Evolutionary conservation across 108 stramenopile genomes (phyloP), one percentile per base, ranked within the genome.

Genomic region (Cyclotella sp.): DNA sequence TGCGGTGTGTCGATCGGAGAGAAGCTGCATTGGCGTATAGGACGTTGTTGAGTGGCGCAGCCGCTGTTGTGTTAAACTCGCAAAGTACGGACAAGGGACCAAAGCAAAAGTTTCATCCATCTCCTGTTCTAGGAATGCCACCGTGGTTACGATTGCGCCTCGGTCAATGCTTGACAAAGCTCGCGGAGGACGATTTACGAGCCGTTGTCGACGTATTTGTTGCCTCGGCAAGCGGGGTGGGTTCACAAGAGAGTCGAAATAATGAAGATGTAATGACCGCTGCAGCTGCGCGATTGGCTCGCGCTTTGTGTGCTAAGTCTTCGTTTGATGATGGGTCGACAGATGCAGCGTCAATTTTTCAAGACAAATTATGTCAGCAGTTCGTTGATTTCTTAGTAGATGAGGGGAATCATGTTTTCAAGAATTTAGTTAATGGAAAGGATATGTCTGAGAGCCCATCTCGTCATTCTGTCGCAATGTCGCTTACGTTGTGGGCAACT

Each of bases 191-290:
- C 0, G 77, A 89, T 80, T 67, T 94, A 47, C 62, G 72, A 13
- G 73, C 91, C 14, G 86, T 94, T 14, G 81, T 94, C 22, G 87
- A 90, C 39, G 93, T 94, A 16, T 94, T 92, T 76, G 89, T 89
- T 16, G 87, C 85, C n/a, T 67, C 59, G 28, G 77, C 79, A 30
- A 69, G 61, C 58, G 65, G 68, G 59, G 62, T 72, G 39, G 76
- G 64, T 22, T 47, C 58, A 30, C 41, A 66, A 8, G 66, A 65
- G 30, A 43, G 64, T 16, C 63, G 53, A 34, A 24, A 44, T 12
- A 22, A 42, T 52, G 46, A 44, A 47, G 74, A 79, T 41, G 65
- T 73, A n/a, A 86, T 72, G 73, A 82, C 87, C 9, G 79, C 78
- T 30, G 88, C 91, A 22, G 75, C 80, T 62, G 81, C 88, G 61